Evolutionary conservation across 179 eudicot genomes (phyloP).

Genomic region (Amaranthus tricolor): DNA sequence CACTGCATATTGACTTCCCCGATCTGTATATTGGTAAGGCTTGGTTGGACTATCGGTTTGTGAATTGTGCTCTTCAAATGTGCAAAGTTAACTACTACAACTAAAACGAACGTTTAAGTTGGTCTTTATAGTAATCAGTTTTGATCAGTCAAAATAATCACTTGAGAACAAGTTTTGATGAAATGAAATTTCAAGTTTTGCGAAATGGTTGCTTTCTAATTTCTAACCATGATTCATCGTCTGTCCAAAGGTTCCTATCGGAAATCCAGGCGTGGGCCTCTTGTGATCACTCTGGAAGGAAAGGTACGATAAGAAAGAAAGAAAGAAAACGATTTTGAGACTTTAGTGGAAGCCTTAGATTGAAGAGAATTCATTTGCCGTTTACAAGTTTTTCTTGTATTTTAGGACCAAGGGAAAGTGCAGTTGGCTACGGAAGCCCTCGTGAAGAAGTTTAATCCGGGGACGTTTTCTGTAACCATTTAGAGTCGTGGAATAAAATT

Average conservation of each 20-base stretch:
- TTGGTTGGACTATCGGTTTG: neutral
- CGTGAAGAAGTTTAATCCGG: conserved; percentile 42
- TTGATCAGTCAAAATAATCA: no score
- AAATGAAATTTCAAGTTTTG: no score
- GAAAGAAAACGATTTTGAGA: neutral
- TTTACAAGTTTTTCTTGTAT: neutral
- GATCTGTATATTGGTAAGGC: conserved; percentile 45
- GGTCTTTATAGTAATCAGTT: no score
- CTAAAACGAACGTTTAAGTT: no score
- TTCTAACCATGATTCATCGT: conserved; percentile 6
- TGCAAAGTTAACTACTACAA: no score
- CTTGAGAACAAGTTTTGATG: no score
- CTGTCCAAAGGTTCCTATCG: conserved; percentile 70
- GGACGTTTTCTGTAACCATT: conserved; percentile 29
- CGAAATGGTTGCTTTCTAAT: no score
- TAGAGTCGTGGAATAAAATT: conserved; percentile 13
- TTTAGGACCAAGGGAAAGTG: conserved; percentile 45
- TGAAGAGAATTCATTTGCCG: neutral
- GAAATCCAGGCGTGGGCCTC: conserved; percentile 63
- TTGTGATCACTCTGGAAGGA: conserved; percentile 68
- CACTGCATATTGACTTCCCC: conserved; percentile 36
- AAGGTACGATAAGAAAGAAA: conserved; percentile 49
- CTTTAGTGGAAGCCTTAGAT: neutral
- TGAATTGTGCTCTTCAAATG: neutral
- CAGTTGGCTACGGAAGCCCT: conserved; percentile 54